Evolutionary conservation across 805 yeast species (phyloP), one percentile per base, ranked within the genome.

Genomic region (Cyberlindnera mycetangii): DNA sequence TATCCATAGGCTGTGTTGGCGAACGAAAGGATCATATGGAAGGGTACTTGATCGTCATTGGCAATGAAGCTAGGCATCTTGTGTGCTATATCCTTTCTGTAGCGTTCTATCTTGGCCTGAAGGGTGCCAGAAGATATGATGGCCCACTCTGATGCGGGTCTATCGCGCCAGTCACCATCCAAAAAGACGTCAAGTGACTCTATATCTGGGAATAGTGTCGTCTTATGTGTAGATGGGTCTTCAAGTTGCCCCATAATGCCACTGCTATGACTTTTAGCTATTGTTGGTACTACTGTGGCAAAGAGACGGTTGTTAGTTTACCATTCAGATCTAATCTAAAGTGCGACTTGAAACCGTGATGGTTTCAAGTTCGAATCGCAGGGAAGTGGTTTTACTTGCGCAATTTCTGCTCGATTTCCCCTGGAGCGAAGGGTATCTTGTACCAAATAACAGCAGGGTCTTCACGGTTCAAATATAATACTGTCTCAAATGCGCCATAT

Each of bases 1-100:
- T 64, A 75, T 0, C 83, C 84, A 60, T 77, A 79, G 0, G 71
- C 60, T 31, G 72, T 76, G 47, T 79, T 79, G 1, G 80, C 78
- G 44, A 71, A 57, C 12, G 60, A 59, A 7, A 72, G 54, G 4
- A 75, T 54, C 17, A 50, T 47, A 44, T 66, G 61, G 5, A 61
- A 53, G 0, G 75, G 70, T 15, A 71, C 33, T 7, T 37, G 49
- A 22, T 52, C 51, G 1, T 20, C 37, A 3, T 38, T 39, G 1
- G 37, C 24, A 19, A 45, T 6, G 25, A 41, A 35, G 4, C 17
- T 24, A 5, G 48, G 43, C 8, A 41, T 21, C 18, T 36, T 36
- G 32, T 51, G 47, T n/a, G 45, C 50, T 9, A 38, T 38, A 16
- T 32, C 32, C 1, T 42, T 32, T 12, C 33, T 30, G 24, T 28